Base-by-base conservation (phyloP, 495 filamentous ascomycete species). In the Letharia lupina region DNA sequence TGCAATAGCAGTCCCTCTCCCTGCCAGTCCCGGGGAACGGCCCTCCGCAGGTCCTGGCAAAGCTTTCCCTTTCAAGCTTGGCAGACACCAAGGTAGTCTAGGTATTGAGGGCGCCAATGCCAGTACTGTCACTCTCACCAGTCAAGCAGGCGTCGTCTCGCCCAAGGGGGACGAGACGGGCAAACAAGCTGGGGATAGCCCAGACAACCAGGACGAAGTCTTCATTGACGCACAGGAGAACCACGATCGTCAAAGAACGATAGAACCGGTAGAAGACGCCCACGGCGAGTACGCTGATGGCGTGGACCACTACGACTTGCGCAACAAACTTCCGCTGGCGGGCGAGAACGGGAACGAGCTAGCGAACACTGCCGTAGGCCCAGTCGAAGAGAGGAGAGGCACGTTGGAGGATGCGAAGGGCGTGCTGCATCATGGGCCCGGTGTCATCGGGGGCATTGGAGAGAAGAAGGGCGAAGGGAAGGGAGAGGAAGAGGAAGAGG, bases 11-110 rank as follows among this genome's bases (percentile, higher is more conserved):
- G 10, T 58, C 39, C 80, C 69, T 39, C 28, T 79, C 77, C 11
- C 84, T 83, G 3, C 79, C 79, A 37, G 57, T 71, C 31, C 65
- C 67, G 18, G 52, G 5, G 52, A 86, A 76, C 44, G 79, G n/a
- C 70, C 68, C 16, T 60, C 66, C 5, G 60, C 52, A 44, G 63
- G 57, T 7, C 31, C 31, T 16, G 66, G 66, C 4, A 59, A 68
- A 48, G 65, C 68, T 2, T 70, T 68, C 23, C 70, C 70, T 2
- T 72, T 72, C 61, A 72, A 72, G 50, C 31, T 72, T 10, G 18
- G 66, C 62, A 37, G 54, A 6, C 63, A 70, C 16, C 39, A 66
- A 13, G 39, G 31, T 13, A 61, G 50, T 37, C 37, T 67, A 10
- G 42, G 41, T 13, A 58, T 33, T 20, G 56, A 64, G 4, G 61